These are phyloP conservation scores for Komagataella pastoris DNA, from an alignment of 805 yeast genomes.

Conservation along the genomic window DNA sequence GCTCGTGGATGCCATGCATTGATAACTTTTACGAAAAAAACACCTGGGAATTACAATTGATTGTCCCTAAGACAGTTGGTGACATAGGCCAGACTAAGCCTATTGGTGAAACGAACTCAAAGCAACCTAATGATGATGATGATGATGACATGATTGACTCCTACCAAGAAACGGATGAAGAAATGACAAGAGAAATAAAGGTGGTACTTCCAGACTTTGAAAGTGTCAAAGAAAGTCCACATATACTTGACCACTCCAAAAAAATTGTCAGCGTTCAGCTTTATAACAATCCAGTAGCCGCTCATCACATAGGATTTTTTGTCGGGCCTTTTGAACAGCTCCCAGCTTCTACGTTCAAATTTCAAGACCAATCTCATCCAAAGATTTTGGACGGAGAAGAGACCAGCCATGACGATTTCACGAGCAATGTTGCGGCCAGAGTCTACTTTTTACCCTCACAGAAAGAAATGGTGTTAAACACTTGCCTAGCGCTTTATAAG, in stretches of 20 bases:
- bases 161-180: constrained; percentile 16
- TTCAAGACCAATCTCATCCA: neutral
- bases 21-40: constrained; percentile 80
- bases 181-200: constrained; percentile 33
- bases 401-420: constrained; percentile 9
- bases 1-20: constrained; percentile 97
- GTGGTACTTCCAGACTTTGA: constrained; percentile 64
- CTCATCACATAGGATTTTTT: constrained; percentile 94
- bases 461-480: constrained; percentile 43
- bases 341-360: constrained; percentile 32
- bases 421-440: constrained; percentile 34
- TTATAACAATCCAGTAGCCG: constrained; percentile 71
- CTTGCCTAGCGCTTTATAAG: constrained; percentile 62
- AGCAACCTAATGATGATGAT: constrained; percentile 17
- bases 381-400: neutral
- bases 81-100: constrained; percentile 44
- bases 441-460: constrained; percentile 54
- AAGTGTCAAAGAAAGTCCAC: constrained; percentile 57
- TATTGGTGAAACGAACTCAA: constrained; percentile 25
- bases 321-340: constrained; percentile 74
- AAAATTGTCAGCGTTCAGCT: constrained; percentile 65
- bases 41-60: constrained; percentile 86
- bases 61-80: constrained; percentile 66
- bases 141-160: constrained; percentile 12
- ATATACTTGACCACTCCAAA: constrained; percentile 60